These are phyloP conservation scores for Macrotyloma uniflorum DNA, from an alignment of 306 rosid genomes.

Conservation along the genomic window DNA sequence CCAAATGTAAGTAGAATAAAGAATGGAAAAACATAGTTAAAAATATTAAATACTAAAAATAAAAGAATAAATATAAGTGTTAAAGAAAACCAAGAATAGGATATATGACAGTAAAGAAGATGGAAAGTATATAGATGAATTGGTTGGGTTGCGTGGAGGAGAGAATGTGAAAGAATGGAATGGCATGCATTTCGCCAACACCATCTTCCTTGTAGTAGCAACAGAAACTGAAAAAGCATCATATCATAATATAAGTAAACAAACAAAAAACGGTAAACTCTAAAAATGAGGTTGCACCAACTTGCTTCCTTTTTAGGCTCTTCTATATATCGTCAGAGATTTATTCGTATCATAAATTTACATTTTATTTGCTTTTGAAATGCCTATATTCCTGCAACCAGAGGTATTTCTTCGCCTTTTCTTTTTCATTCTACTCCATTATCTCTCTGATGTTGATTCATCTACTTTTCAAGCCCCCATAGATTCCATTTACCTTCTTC, in stretches of 20 bases:
- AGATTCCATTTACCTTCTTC: background rate
- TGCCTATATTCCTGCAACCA: conserved; percentile 47
- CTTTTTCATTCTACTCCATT: background rate
- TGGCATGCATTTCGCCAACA: conserved; percentile 56
- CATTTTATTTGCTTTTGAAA: conserved; percentile 33
- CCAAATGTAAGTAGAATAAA: background rate
- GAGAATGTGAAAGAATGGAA: conserved; percentile 37
- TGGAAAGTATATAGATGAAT: background rate
- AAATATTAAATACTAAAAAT: conserved; percentile 25
- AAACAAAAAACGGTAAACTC: conserved; percentile 45
- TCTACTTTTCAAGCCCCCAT: conserved; percentile 29
- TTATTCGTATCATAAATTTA: conserved; percentile 50
- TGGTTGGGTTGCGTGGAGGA: conserved; percentile 10
- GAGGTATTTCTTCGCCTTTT: conserved; percentile 41
- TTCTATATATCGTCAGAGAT: conserved; percentile 25
- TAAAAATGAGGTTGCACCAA: conserved; percentile 55
- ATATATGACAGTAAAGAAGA: background rate
- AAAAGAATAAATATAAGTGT: background rate
- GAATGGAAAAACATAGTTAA: background rate
- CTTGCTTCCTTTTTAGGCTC: conserved; percentile 42
- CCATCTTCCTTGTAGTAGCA: conserved; percentile 13
- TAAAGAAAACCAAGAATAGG: conserved; percentile 26
- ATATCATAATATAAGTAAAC: conserved; percentile 33
- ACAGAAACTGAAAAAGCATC: background rate
- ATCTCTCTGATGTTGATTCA: conserved; percentile 23